Evolutionary conservation across 441 rosid species (phyloP).

Genomic region (Hura crepitans): DNA sequence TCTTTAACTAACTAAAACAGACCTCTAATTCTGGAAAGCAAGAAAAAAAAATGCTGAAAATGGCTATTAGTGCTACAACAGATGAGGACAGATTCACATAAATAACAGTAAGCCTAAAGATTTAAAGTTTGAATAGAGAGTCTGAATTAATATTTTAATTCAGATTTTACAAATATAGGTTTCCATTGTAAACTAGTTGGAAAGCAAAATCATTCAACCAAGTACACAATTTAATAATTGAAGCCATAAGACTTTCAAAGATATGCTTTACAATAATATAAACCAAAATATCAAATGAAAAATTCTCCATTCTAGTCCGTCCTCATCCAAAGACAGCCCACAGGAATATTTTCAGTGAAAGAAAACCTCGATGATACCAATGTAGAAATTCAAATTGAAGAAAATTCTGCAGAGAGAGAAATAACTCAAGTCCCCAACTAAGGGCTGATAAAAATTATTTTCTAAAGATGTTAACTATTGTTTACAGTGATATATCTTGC

Average conservation of each 20-base stretch:
- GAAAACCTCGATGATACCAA: neutral
- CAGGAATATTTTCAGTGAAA: neutral
- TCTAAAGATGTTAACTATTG: neutral
- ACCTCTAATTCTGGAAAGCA: neutral
- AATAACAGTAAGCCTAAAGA: slow-evolving; percentile 1
- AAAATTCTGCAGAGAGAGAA: neutral
- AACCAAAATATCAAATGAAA: neutral
- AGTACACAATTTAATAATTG: neutral
- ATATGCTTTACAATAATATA: neutral
- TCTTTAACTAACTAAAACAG: slow-evolving; percentile 10
- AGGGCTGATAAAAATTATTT: neutral
- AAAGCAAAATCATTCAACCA: neutral
- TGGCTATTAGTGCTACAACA: neutral
- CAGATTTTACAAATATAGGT: neutral
- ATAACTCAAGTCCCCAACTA: neutral
- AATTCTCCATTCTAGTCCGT: neutral
- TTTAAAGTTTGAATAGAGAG: neutral
- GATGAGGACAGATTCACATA: neutral
- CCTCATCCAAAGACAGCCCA: neutral
- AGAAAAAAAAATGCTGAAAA: neutral
- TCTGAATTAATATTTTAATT: neutral
- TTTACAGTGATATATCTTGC: neutral
- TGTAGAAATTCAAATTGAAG: neutral
- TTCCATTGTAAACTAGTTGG: neutral
- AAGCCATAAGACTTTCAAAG: neutral